Evolutionary conservation across 306 rosid genomes (phyloP), one percentile per base, ranked within the genome.

Genomic region (Arachis hypogaea): DNA sequence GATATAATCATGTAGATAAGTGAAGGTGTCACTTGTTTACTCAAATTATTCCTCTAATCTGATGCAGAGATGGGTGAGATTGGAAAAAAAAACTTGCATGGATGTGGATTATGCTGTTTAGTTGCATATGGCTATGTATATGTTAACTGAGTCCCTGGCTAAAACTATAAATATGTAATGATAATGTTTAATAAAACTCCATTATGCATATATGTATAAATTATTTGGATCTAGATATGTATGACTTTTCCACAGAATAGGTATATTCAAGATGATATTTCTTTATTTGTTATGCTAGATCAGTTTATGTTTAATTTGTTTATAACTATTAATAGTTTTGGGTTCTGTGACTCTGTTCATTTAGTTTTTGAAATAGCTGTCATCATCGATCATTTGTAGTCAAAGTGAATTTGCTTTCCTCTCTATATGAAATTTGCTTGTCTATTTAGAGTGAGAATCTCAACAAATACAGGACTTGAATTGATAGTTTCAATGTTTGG

Each of bases 401-500:
- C 16, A 16, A 16, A 16, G 16, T 16, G 16, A 16, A 16, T 16
- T 16, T 16, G 16, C 16, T 16, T 16, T 16, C 16, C 16, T 16
- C 16, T 16, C 16, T 16, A 16, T 16, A 16, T 16, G 38, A 33
- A 33, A 3, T 30, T 7, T 9, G 47, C 51, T 6, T 72, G 3
- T 47, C 9, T 59, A 11, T 68, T 52, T 67, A 18, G 33, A 38
- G 12, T 58, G 55, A 22, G 36, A 60, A 47, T 54, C 38, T 68
- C 50, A 45, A 66, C 10, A 65, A 73, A 64, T 55, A 11, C 49
- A 74, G 57, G 38, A 29, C 65, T 46, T 54, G 72, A 29, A 55
- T 46, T 64, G 72, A 55, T n/a, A 14, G 64, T 11, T 43, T 55
- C 47, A 56, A 16, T 65, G 49, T 12, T 12, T 74, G 47, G 14